phyloP scores from a whole-genome alignment of 2,329 filamentous ascomycete genomes.

The Pseudogymnoascus sp. region DNA sequence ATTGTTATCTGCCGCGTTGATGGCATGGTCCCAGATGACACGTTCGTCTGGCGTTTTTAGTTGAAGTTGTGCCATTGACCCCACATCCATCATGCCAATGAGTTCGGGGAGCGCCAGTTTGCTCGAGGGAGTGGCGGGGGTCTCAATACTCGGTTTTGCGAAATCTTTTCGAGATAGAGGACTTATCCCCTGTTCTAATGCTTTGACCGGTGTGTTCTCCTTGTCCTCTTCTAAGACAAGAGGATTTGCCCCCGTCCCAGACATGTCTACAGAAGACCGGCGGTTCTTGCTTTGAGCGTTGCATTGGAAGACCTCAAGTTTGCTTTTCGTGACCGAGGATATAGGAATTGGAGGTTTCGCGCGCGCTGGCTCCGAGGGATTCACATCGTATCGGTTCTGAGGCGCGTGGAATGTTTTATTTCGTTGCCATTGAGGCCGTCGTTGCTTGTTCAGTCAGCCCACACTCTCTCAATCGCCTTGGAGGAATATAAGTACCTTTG shows the following conservation, averaged over 20 bases:
- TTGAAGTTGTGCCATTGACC: slow-evolving; percentile 36
- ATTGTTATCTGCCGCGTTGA: slow-evolving; percentile 33
- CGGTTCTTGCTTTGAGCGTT: slow-evolving; percentile 27
- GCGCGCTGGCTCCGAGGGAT: slow-evolving; percentile 19
- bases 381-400: slow-evolving; percentile 7
- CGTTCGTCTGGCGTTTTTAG: slow-evolving; percentile 51
- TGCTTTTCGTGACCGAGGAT: slow-evolving; percentile 51
- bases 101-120: slow-evolving; percentile 51
- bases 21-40: slow-evolving; percentile 49
- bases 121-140: slow-evolving; percentile 40
- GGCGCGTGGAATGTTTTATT: slow-evolving; percentile 26
- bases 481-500: slow-evolving; percentile 14
- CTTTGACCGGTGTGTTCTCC: slow-evolving; percentile 17
- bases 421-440: slow-evolving; percentile 22
- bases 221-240: slow-evolving; percentile 21
- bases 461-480: not conserved
- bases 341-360: slow-evolving; percentile 23
- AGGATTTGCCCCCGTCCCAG: slow-evolving; percentile 16
- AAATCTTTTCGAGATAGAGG: not conserved
- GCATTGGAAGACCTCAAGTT: slow-evolving; percentile 50
- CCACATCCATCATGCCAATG: slow-evolving; percentile 34
- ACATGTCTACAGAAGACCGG: slow-evolving; percentile 6
- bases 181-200: not conserved
- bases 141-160: slow-evolving; percentile 19
- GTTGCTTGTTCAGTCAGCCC: slow-evolving; percentile 11